Evolutionary conservation across 345 rosid species (phyloP).

Genomic region (Psidium friedrichsthalianum): DNA sequence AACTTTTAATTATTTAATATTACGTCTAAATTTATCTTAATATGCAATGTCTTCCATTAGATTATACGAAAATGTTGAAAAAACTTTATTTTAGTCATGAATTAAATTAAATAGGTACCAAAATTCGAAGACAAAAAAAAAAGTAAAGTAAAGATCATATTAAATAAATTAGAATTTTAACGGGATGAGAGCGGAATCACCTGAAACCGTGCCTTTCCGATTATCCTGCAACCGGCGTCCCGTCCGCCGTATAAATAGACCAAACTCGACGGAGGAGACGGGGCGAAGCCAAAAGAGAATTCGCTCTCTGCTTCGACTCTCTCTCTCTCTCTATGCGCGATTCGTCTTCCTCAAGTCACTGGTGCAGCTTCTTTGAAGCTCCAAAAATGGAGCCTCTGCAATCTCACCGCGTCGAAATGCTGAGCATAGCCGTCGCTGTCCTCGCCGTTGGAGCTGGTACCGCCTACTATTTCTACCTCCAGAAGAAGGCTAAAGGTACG

Average conservation of each 20-base stretch:
- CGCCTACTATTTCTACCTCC: slow-evolving; percentile 47
- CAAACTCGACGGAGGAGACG: neutral
- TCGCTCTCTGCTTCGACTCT: neutral
- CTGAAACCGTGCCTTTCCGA: neutral
- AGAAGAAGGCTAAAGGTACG: slow-evolving; percentile 28
- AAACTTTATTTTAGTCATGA: too few species aligned
- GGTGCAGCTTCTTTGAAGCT: neutral
- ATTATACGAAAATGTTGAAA: too few species aligned
- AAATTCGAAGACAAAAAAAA: too few species aligned
- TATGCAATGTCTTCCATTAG: too few species aligned
- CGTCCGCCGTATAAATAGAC: neutral
- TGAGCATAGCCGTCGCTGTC: slow-evolving; percentile 43
- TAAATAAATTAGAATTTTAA: neutral
- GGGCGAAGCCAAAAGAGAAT: neutral
- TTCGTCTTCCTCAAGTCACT: neutral
- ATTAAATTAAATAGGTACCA: too few species aligned
- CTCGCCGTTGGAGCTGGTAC: slow-evolving; percentile 46
- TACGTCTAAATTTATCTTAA: too few species aligned
- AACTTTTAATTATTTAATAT: too few species aligned
- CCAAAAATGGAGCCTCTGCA: slow-evolving; percentile 21
- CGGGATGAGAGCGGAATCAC: neutral
- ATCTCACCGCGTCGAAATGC: slow-evolving; percentile 30
- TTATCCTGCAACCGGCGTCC: neutral
- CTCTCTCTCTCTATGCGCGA: neutral
- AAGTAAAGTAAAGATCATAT: too few species aligned